phyloP scores from a whole-genome alignment of 805 yeast genomes.

The Spathaspora gorwiae region DNA sequence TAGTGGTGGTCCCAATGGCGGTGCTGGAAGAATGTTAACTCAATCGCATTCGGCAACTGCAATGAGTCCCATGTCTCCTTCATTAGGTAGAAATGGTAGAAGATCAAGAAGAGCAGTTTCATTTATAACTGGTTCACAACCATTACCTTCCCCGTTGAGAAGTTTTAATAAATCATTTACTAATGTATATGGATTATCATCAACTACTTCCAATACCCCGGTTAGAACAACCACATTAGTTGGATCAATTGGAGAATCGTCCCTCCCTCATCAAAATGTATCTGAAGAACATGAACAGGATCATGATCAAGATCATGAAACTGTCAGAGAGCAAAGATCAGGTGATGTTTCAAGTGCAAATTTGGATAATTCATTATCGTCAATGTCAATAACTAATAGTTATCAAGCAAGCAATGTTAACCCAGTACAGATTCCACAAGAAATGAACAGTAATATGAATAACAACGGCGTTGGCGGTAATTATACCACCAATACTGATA shows the following conservation, averaged over 20 bases:
- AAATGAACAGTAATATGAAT: background rate
- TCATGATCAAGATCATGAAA: too few relatives aligned
- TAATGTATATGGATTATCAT: constrained; percentile 32
- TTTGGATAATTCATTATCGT: constrained; percentile 34
- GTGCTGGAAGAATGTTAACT: background rate
- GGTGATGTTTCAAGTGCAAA: constrained; percentile 12
- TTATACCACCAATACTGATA: constrained; percentile 1
- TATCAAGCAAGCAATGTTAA: constrained; percentile 10
- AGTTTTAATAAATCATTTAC: constrained; percentile 44
- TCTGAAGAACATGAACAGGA: background rate
- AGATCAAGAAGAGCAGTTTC: constrained; percentile 70
- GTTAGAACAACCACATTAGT: background rate
- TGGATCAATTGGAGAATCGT: background rate
- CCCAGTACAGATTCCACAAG: constrained; percentile 15
- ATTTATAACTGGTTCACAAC: constrained; percentile 85
- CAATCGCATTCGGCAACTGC: background rate
- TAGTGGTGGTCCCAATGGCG: too few relatives aligned
- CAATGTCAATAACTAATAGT: constrained; percentile 38
- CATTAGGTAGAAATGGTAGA: constrained; percentile 41
- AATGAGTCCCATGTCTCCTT: constrained; percentile 24
- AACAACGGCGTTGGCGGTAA: background rate
- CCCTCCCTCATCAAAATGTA: background rate
- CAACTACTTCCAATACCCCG: constrained; percentile 40
- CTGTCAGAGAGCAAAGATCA: background rate
- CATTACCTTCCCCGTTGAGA: constrained; percentile 82